phyloP scores from a whole-genome alignment of 2,329 filamentous ascomycete genomes.

The Rhynchosporium graminicola region DNA sequence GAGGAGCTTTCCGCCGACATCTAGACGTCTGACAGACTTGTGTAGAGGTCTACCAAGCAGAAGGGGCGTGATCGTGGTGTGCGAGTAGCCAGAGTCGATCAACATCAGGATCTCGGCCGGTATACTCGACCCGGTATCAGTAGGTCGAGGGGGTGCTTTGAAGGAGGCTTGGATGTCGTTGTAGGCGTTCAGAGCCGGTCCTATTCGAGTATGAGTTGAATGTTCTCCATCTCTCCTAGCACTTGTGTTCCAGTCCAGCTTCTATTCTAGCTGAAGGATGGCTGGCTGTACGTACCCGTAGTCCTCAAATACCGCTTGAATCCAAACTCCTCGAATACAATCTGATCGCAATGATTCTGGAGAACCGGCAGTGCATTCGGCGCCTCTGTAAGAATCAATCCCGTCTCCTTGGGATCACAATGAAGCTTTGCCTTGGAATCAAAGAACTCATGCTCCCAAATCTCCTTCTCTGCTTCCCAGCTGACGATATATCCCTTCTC shows the following conservation, averaged over 20 bases:
- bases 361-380: slow-evolving; percentile 79
- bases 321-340: slow-evolving; percentile 95
- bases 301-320: slow-evolving; percentile 84
- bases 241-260: no score
- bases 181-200: slow-evolving; percentile 76
- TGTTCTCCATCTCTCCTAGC: not conserved
- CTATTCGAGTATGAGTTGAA: slow-evolving; percentile 45
- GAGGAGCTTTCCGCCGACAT: slow-evolving; percentile 88
- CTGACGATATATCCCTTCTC: slow-evolving; percentile 95
- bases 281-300: slow-evolving; percentile 52
- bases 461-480: slow-evolving; percentile 93
- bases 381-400: slow-evolving; percentile 81
- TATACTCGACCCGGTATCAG: slow-evolving; percentile 44
- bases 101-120: slow-evolving; percentile 83
- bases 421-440: slow-evolving; percentile 64
- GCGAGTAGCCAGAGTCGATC: slow-evolving; percentile 89
- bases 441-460: slow-evolving; percentile 91
- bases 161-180: slow-evolving; percentile 73
- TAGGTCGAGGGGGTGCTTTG: slow-evolving; percentile 55
- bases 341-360: slow-evolving; percentile 90
- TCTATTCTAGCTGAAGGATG: not conserved
- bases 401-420: slow-evolving; percentile 79
- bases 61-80: slow-evolving; percentile 86
- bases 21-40: slow-evolving; percentile 77
- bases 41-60: slow-evolving; percentile 81